Evolutionary conservation across 768 basidiomycete species (phyloP), one percentile per base, ranked within the genome.

Genomic region (Porphyrellus cyaneotinctus): DNA sequence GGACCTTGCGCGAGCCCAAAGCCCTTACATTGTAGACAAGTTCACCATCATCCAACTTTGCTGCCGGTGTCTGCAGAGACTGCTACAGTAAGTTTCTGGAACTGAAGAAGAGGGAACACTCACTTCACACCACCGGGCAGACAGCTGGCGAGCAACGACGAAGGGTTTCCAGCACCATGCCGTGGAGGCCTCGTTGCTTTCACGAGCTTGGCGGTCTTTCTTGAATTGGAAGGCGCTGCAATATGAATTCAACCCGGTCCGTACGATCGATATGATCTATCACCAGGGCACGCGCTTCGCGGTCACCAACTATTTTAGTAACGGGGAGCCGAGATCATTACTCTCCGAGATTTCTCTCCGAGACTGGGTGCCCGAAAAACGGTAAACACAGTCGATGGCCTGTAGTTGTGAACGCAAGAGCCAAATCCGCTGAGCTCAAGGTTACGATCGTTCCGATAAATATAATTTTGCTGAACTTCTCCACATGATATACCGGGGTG

Each of bases 261-360:
- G 33, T 39, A 54, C 26, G 49, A 64, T 62, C 45, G 63, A 62
- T 63, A 52, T 48, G 48, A 54, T 59, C 49, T 48, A 58, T 61
- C 54, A 5, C 46, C 39, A 14, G 47, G 50, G 38, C 41, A 22
- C 48, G 51, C 42, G 49, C 22, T 32, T 37, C 43, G 22, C 26
- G 52, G 37, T 31, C 49, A 42, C 30, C 20, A 26, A 28, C 37
- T 54, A 52, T 54, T 52, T 57, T 47, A 18, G 38, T 28, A 13
- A 2, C 37, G 33, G 31, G 15, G 20, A 28, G 26, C 38, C 43
- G 45, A 51, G 42, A 46, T 41, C 22, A 31, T 48, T 38, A 37
- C 39, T 28, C 38, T 37, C 37, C 43, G 39, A 46, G 43, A 20
- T 33, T 17, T 17, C 8, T 41, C 54, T 45, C 54, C 20, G 39